Conservation (phyloP, 148 eudicot genomes). For the Heliamphora exappendiculata region DNA sequence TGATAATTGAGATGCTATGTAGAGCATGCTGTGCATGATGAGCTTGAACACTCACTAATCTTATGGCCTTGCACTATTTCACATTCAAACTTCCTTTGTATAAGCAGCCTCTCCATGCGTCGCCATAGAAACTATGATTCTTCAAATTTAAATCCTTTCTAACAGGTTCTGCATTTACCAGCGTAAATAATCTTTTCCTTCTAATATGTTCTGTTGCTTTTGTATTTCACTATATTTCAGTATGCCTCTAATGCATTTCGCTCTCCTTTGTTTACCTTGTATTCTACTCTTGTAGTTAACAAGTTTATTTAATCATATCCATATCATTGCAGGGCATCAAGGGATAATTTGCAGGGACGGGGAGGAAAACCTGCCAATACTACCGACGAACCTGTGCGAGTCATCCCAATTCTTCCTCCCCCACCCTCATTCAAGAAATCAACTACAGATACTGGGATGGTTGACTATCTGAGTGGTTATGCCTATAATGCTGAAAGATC, state of each 20-base stretch:
- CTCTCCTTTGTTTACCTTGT: background rate
- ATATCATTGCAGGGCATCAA: constrained; percentile 57
- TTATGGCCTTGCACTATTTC: too few species aligned
- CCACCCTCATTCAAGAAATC: constrained; percentile 71
- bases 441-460: constrained; percentile 24
- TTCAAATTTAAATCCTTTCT: too few species aligned
- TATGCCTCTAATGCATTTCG: background rate
- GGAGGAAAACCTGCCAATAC: constrained; percentile 26
- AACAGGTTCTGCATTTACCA: too few species aligned
- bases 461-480: constrained; percentile 74
- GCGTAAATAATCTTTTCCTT: too few species aligned
- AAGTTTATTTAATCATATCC: background rate
- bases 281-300: background rate
- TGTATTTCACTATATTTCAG: too few species aligned
- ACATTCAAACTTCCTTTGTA: too few species aligned
- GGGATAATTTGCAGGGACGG: constrained; percentile 51
- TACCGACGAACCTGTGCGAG: constrained; percentile 25
- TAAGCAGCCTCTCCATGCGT: too few species aligned
- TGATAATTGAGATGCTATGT: too few species aligned
- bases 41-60: too few species aligned
- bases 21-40: too few species aligned
- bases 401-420: constrained; percentile 67
- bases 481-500: constrained; percentile 34
- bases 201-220: too few species aligned
- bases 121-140: too few species aligned